Base-by-base conservation (phyloP, 768 basidiomycete species). In the Hygrophoropsis aurantiaca region DNA sequence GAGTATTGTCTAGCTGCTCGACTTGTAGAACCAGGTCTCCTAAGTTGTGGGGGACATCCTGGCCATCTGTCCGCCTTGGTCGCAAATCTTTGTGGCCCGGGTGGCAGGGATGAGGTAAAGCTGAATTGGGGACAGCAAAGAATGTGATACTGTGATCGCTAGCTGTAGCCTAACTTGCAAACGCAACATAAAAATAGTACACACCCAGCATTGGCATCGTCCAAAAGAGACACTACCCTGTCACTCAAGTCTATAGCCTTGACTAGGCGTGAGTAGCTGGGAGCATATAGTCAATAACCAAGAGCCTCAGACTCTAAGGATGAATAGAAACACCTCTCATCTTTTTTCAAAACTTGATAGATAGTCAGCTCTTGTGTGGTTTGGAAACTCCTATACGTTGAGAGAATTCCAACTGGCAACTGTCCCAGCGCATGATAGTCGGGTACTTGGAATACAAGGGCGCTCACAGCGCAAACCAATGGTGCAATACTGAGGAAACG, bases 81-180 rank as follows among this genome's bases (percentile, higher is more conserved):
- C 24, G 27, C 33, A 56, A 27, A 19, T 43, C 39, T 10, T 34
- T 30, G n/a, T 33, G 46, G 19, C 20, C 55, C 44, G 40, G 65
- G n/a, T 33, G 54, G 13, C 46, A 53, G 24, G 54, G 65, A 11
- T 49, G 52, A 10, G 57, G 70, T 16, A 80, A 54, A n/a, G 70
- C 77, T 44, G 59, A 66, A 53, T 80, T 69, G 4, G 77, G 74
- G 15, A 72, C 68, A 0, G 79, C 79, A 49, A 81, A 80, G 60
- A 80, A 77, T 0, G 80, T 80, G 19, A 80, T 46, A n/a, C 78
- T 80, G 34, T 19, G 24, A 32, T 23, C 16, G 9, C 49, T 21
- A 34, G 23, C 41, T 10, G 40, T n/a, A 32, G 39, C 10, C 40
- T 40, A n/a, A n/a, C n/a, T n/a, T n/a, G n/a, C n/a, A n/a, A n/a